phyloP scores from a whole-genome alignment of 306 rosid species.

The Glycine soja region DNA sequence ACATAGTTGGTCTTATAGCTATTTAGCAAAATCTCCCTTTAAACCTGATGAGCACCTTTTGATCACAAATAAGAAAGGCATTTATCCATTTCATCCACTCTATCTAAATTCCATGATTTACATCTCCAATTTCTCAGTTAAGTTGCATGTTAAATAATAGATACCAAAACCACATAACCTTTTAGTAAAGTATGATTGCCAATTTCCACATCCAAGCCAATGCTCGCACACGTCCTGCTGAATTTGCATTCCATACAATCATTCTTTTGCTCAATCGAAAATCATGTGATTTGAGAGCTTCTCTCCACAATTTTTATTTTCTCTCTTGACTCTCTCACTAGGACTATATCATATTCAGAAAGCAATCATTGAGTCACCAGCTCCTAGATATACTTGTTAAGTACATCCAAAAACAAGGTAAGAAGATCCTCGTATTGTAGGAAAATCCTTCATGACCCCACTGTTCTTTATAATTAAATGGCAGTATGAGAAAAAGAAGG shows the following conservation, averaged over 20 bases:
- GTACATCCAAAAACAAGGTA: conserved; percentile 7
- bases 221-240: not conserved
- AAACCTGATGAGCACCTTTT: not conserved
- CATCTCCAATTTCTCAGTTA: not conserved
- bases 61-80: not conserved
- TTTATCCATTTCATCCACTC: conserved; percentile 7
- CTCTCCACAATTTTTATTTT: conserved; percentile 13
- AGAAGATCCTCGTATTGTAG: not conserved
- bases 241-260: not conserved
- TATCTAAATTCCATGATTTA: not conserved
- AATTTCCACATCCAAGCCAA: not conserved
- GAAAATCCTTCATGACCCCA: not conserved
- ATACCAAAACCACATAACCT: not conserved
- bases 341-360: conserved; percentile 3
- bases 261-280: not conserved
- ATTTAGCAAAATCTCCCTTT: not conserved
- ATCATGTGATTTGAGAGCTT: conserved; percentile 17
- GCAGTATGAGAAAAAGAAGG: not conserved
- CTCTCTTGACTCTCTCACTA: not conserved
- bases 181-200: not conserved
- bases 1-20: conserved; percentile 6
- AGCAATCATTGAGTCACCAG: not conserved
- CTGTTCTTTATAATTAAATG: conserved; percentile 24
- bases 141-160: conserved; percentile 3
- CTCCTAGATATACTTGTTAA: not conserved